Conservation (phyloP, 106 monocot genomes). For the Dendrobium officinale region DNA sequence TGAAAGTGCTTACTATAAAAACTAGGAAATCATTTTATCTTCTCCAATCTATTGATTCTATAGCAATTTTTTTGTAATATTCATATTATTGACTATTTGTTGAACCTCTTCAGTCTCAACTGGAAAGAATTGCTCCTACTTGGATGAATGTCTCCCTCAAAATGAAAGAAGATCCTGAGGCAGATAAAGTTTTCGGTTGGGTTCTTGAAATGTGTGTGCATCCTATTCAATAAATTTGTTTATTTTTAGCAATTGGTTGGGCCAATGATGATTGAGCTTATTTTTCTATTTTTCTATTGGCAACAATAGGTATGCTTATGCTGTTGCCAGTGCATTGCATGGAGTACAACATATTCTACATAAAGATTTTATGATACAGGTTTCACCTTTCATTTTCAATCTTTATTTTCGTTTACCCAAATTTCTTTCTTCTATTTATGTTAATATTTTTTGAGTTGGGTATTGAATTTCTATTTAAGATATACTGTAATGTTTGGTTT, state of each 20-base stretch:
- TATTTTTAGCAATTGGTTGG: background rate
- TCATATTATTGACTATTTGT: background rate
- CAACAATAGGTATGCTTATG: conserved; percentile 18
- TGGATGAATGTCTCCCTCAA: conserved; percentile 94
- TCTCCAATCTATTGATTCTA: too few relatives aligned
- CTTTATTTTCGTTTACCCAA: background rate
- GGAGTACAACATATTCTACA: conserved; percentile 29
- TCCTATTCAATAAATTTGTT: background rate
- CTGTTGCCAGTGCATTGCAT: conserved; percentile 26
- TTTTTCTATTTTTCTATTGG: background rate
- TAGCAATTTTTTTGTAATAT: background rate
- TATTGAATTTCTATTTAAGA: background rate
- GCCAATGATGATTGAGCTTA: background rate
- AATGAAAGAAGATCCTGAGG: conserved; percentile 89
- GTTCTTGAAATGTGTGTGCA: conserved; percentile 79
- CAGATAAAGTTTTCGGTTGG: conserved; percentile 98
- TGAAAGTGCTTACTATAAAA: too few relatives aligned
- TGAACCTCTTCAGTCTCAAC: conserved; percentile 39
- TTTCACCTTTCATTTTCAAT: background rate
- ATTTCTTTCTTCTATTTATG: background rate
- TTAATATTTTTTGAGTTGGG: background rate
- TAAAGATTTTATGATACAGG: conserved; percentile 35
- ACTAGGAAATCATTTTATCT: too few relatives aligned
- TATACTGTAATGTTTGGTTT: background rate
- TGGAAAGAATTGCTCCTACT: conserved; percentile 92